Evolutionary conservation across 2,329 filamentous ascomycete species (phyloP), one percentile per base, ranked within the genome.

Genomic region (Fusarium xylarioides): DNA sequence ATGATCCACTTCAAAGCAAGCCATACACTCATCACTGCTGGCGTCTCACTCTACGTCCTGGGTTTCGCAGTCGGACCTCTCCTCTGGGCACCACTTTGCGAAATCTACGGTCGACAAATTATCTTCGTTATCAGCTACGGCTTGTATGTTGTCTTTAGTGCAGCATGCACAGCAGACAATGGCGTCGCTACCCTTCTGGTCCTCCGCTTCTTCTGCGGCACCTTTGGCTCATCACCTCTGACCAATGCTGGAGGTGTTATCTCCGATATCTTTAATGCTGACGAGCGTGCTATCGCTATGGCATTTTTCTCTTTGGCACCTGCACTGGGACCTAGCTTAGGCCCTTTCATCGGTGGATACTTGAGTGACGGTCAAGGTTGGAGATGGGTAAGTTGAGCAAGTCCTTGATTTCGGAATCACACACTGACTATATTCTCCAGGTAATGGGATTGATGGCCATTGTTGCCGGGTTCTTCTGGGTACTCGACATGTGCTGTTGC

Each of bases 141-240:
- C 30, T 83, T 85, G 14, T 85, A 92, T 49, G 87, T 88, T 1
- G 85, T 86, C 1, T 93, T 93, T 78, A 91, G 89, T 72, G 89
- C 87, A 18, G 91, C 85, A 6, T 85, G 84, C n/a, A 87, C 89
- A 1, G 90, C 86, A 9, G 83, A 87, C 0, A 81, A 88, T 64
- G 89, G 87, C 68, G 88, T 91, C 34, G 83, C 83, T 42, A 88
- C 88, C 1, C 83, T 94, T 4, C 78, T 93, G 18, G 85, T 92
- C n/a, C 83, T 92, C 32, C 88, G 92, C 14, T 93, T 93, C 81
- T 87, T 93, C 50, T 88, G 88, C 16, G 90, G 91, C 35, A 82
- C 87, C 7, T 91, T 91, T 73, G 91, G 89, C 3, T 88, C 89
- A 1, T 89, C 89, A 0, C 88, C 90, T 0, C 80, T 92, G 57